phyloP scores from a whole-genome alignment of 2,329 filamentous ascomycete species.

The Triangularia verruculosa region DNA sequence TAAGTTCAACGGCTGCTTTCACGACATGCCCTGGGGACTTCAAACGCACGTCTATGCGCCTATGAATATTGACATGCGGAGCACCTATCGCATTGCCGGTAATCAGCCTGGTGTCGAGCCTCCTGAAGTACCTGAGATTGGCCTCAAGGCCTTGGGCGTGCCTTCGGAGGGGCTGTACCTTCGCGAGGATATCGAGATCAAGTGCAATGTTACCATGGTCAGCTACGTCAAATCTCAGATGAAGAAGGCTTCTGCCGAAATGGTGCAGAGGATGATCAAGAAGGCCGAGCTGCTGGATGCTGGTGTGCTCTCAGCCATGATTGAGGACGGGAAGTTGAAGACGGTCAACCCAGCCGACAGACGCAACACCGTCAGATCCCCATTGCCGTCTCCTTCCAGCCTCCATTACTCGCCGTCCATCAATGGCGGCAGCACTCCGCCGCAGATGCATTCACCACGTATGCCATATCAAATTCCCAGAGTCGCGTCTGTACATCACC shows the following conservation, averaged over 20 bases:
- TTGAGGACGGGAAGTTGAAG: slow-evolving; percentile 30
- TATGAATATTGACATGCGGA: slow-evolving; percentile 63
- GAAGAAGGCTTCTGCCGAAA: slow-evolving; percentile 63
- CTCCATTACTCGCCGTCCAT: slow-evolving; percentile 24
- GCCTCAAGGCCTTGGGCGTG: slow-evolving; percentile 54
- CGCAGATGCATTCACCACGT: slow-evolving; percentile 32
- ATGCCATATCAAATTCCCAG: slow-evolving; percentile 42
- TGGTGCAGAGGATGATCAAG: slow-evolving; percentile 66
- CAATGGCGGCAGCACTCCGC: slow-evolving; percentile 30
- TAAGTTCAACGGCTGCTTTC: slow-evolving; percentile 68
- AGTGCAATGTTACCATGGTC: slow-evolving; percentile 64
- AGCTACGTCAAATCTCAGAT: slow-evolving; percentile 64
- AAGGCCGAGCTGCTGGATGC: slow-evolving; percentile 68
- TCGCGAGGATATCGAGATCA: slow-evolving; percentile 68
- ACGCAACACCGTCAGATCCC: slow-evolving; percentile 33
- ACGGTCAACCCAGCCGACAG: slow-evolving; percentile 47
- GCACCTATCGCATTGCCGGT: slow-evolving; percentile 65
- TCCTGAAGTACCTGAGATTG: slow-evolving; percentile 60
- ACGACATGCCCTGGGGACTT: slow-evolving; percentile 68
- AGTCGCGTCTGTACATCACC: slow-evolving; percentile 35
- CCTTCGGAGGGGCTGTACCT: slow-evolving; percentile 65
- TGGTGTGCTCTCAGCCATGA: slow-evolving; percentile 61
- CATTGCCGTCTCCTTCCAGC: slow-evolving; percentile 24
- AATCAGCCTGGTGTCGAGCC: slow-evolving; percentile 66
- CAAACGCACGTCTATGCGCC: slow-evolving; percentile 71